Conservation (phyloP, 1,139 yeast species). For the Geotrichum histeridarum region DNA sequence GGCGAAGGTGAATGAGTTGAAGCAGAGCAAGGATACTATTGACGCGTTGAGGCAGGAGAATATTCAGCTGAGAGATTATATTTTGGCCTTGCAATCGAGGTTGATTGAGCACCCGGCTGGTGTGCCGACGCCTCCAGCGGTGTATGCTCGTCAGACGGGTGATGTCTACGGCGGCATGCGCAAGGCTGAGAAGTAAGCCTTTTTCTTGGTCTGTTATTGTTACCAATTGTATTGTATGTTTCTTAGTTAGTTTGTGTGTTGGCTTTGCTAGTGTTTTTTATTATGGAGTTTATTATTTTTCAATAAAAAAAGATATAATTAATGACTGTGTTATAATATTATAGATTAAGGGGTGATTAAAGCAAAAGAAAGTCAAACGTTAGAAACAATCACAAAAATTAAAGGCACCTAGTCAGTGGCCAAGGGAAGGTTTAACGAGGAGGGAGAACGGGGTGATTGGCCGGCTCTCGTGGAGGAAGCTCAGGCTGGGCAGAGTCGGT, state of each 20-base stretch:
- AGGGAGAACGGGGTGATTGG: too few relatives aligned
- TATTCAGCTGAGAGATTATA: slow-evolving; percentile 65
- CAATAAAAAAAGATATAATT: background rate
- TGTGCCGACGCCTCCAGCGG: slow-evolving; percentile 46
- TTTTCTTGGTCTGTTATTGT: background rate
- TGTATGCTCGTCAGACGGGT: slow-evolving; percentile 30
- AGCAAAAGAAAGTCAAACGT: background rate
- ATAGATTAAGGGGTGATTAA: background rate
- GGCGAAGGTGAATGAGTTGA: slow-evolving; percentile 58
- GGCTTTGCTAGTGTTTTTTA: background rate
- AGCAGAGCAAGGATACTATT: slow-evolving; percentile 54
- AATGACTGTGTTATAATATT: background rate
- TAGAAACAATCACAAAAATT: background rate
- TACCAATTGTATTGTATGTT: background rate
- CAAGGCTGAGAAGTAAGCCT: background rate
- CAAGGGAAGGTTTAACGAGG: too few relatives aligned
- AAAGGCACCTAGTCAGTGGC: background rate
- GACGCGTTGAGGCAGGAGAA: slow-evolving; percentile 65
- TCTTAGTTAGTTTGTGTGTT: background rate
- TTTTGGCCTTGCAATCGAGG: slow-evolving; percentile 62
- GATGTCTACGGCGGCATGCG: slow-evolving; percentile 15
- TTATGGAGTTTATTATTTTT: background rate
- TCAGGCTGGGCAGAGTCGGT: too few relatives aligned
- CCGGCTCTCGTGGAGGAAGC: too few relatives aligned
- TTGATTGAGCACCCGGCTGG: slow-evolving; percentile 47